Evolutionary conservation across 179 eudicot species (phyloP), one percentile per base, ranked within the genome.

Genomic region (Gypsophila paniculata): DNA sequence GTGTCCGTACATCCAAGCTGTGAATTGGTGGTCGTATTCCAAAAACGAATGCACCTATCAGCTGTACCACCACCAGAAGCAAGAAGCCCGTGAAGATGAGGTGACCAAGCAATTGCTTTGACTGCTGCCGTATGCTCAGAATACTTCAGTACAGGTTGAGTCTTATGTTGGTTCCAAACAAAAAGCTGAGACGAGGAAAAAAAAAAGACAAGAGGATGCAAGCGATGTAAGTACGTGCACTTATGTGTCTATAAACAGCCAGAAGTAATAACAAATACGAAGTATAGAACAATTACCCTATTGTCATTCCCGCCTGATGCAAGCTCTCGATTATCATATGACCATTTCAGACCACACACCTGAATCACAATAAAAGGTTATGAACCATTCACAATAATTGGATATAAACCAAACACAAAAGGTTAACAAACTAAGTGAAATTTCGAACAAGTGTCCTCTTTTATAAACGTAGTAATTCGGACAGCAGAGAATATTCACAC

Each of bases 21-120:
- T 5, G 96, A 74, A 71, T 91, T 89, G 29, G 94, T 93, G 60
- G 91, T 87, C 23, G 98, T 93, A 79, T 91, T 93, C 98, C 98
- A 91, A 68, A 93, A 93, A 68, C 98, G 91, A 58, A 93, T 93
- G 80, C 98, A 93, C 53, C 96, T 80, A 76, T 93, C 98, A 81
- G 98, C 96, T 52, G 98, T 91, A 69, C 98, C 98, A 68, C 98
- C 98, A 14, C 98, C 98, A 29, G 98, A 93, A 72, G 97, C 98
- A 34, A 93, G 90, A 74, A 91, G 88, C 13, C 98, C 98, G 61
- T 93, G 85, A 69, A 89, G 85, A 85, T 93, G 98, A 61, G 98
- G 98, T 2, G 98, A 93, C 98, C 98, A 93, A 55, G 98, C 89
- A 81, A 93, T 93, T 52, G 98, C 98, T 82, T 93, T 93, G 36